phyloP scores from a whole-genome alignment of 176 grass and related monocot genomes.

The Ensete glaucum region DNA sequence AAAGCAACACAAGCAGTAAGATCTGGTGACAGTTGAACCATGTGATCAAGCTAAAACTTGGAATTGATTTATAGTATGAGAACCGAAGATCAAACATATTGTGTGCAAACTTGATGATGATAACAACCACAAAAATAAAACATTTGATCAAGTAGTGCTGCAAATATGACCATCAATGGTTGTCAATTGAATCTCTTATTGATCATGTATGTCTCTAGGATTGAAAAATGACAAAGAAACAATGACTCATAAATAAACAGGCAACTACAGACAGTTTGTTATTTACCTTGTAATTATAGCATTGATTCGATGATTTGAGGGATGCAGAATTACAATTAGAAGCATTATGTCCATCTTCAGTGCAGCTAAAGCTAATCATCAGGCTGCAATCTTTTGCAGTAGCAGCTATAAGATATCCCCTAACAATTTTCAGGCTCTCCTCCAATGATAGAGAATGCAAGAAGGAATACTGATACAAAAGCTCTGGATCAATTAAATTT shows the following conservation, averaged over 20 bases:
- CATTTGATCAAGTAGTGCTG: neutral
- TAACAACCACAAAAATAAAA: neutral
- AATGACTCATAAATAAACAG: neutral
- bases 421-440: slow-evolving; percentile 53
- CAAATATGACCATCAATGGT: neutral
- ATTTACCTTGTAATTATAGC: slow-evolving; percentile 84
- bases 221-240: neutral
- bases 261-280: neutral
- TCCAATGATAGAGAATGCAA: slow-evolving; percentile 65
- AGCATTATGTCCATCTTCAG: slow-evolving; percentile 22
- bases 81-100: neutral
- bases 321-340: slow-evolving; percentile 47
- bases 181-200: neutral
- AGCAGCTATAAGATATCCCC: slow-evolving; percentile 66
- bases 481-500: slow-evolving; percentile 40
- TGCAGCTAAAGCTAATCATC: slow-evolving; percentile 72
- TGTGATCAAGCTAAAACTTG: neutral
- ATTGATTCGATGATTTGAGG: slow-evolving; percentile 53
- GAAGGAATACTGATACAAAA: slow-evolving; percentile 40
- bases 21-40: neutral
- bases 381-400: slow-evolving; percentile 90
- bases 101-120: neutral
- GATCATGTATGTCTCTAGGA: neutral
- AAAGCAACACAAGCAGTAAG: no score
- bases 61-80: neutral